phyloP scores from a whole-genome alignment of 768 basidiomycete genomes.

The Pisolithus microcarpus region DNA sequence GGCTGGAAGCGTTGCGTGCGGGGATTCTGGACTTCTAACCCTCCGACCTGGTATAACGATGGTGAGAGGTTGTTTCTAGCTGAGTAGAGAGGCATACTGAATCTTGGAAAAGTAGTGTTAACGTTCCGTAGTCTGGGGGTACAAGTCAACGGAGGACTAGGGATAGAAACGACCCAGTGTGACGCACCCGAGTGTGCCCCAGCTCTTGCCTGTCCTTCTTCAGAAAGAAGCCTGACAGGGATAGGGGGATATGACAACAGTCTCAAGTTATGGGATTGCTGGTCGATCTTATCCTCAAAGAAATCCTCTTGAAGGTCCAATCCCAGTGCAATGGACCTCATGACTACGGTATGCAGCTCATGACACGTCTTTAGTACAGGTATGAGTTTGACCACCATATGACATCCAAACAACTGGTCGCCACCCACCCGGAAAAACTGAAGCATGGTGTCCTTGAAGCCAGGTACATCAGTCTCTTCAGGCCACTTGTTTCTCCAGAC shows the following conservation, averaged over 20 bases:
- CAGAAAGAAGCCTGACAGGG: slow-evolving; percentile 45
- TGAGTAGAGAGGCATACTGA: slow-evolving; percentile 30
- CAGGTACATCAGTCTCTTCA: slow-evolving; percentile 49
- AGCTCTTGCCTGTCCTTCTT: slow-evolving; percentile 70
- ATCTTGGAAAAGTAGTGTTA: slow-evolving; percentile 79
- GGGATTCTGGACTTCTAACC: slow-evolving; percentile 76
- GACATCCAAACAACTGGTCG: background rate
- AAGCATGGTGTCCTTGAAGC: slow-evolving; percentile 67
- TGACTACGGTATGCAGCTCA: slow-evolving; percentile 63
- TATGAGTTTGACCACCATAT: background rate
- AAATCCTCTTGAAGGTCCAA: slow-evolving; percentile 64
- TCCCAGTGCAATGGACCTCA: slow-evolving; percentile 83
- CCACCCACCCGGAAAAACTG: slow-evolving; percentile 59
- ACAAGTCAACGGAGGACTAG: background rate
- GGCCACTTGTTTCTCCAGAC: slow-evolving; percentile 82
- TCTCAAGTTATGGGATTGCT: slow-evolving; percentile 76
- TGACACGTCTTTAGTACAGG: slow-evolving; percentile 53
- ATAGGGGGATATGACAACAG: slow-evolving; percentile 80
- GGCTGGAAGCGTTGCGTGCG: slow-evolving; percentile 65
- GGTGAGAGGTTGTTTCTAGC: background rate
- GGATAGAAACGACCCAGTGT: background rate
- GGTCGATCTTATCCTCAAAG: slow-evolving; percentile 69
- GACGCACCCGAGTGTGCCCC: slow-evolving; percentile 68
- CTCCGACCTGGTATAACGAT: slow-evolving; percentile 50
- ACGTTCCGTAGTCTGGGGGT: slow-evolving; percentile 66